Evolutionary conservation across 352 stramenopile species (phyloP), one percentile per base, ranked within the genome.

Genomic region (Phytophthora palmivora): DNA sequence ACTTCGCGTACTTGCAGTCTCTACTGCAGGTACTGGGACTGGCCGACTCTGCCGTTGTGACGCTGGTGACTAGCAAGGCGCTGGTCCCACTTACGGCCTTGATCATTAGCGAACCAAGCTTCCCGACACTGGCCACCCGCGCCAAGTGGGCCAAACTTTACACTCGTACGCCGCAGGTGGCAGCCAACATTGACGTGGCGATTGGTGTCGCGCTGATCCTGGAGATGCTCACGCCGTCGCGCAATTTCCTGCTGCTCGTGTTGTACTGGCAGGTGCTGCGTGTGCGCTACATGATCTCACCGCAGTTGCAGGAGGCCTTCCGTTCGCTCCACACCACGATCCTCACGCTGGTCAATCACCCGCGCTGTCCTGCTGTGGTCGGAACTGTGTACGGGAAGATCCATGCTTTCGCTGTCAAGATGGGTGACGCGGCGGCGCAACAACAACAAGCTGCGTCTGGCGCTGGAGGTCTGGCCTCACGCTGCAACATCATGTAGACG

Each of bases 221-320:
- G n/a, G 84, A 97, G 72, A 63, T 96, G 70, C 73, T 97, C 56
- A 86, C 82, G 51, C 88, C 89, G 2, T 76, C 82, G 33, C 83
- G 89, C 60, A 97, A 95, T 74, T 91, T 97, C 36, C 50, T 97
- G 68, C 73, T 95, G 44, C 74, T 90, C 16, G 74, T 97, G 63
- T 72, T 95, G 56, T 96, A 94, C 79, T 97, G 89, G 89, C 89
- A 97, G 74, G 76, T 95, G 54, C 70, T 97, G 49, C 89, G 89
- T 48, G 85, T 97, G 70, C 87, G 89, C 62, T 97, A 97, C 78
- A 97, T 97, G 89, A 91, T 95, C 70, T 94, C 85, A 38, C 84
- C 85, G 47, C 81, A 90, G 64, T 71, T 97, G 28, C 87, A 94
- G 65, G 81, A 95, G 37, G 79, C 81, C 10, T 97, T 96, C 74